Evolutionary conservation across 2,329 filamentous ascomycete genomes (phyloP), one percentile per base, ranked within the genome.

Genomic region (Aureobasidium sp.): DNA sequence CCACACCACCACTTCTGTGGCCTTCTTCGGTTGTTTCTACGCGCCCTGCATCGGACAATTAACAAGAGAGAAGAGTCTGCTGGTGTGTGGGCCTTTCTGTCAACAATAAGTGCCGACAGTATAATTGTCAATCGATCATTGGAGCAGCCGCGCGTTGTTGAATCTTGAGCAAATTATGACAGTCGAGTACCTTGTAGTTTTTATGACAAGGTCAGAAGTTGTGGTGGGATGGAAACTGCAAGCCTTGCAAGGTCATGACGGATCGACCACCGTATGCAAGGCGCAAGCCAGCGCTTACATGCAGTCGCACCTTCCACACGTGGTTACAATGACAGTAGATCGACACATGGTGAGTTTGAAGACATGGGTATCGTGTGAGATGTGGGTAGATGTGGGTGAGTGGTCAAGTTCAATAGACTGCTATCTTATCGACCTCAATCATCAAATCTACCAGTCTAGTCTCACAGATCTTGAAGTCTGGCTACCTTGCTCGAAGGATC

Each of bases 241-340:
- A 54, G 33, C 31, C 35, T 17, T 54, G 35, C 50, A 42, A 54
- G 33, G 49, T 52, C 33, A 33, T 54, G 31, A 12, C 17, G 3
- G 49, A 53, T 54, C 50, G 50, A 19, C 50, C 35, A 22, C 22
- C 42, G 39, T 48, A 48, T 58, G 54, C 54, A 58, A 58, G 54
- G 42, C 14, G n/a, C 45, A 48, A 11, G 15, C 44, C 54, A 39
- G 54, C 54, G 42, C 54, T 58, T 58, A 45, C 53, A 57, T 45
- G 53, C 53, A 57, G 53, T 57, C 53, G 39, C 53, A 54, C 50
- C 50, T 54, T 54, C 37, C 50, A 54, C 50, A 54, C 50, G 50
- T 54, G 50, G 35, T 54, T 42, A 54, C 50, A 29, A 54, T 29
- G 50, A 42, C 24, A 54, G 33, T n/a, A 39, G 33, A 52, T 52